Percentiles rank a stretch among this genome's conserved stretches.
These are phyloP conservation scores for Emydomyces testavorans DNA, from an alignment of 2,329 filamentous ascomycete genomes.

Conservation along the genomic window DNA sequence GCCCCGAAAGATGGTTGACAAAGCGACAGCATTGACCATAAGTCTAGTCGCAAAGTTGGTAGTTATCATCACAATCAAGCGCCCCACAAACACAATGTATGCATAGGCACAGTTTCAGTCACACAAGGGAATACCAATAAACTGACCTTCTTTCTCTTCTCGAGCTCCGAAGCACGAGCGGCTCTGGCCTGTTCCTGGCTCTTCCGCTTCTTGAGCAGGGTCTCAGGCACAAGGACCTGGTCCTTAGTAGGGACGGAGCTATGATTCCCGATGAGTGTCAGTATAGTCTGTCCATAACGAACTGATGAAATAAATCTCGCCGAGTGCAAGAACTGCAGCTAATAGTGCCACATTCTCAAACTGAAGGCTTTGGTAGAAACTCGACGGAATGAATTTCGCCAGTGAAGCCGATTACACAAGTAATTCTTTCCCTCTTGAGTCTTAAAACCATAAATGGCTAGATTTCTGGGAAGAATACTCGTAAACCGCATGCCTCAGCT, in stretches of 20 bases:
- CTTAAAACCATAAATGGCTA: neutral
- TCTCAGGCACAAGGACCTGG: conserved; percentile 96
- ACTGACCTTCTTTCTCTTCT: conserved; percentile 87
- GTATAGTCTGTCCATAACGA: conserved; percentile 68
- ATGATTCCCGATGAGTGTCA: conserved; percentile 38
- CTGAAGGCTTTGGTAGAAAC: conserved; percentile 55
- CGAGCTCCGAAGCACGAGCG: conserved; percentile 63
- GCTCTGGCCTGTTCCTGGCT: conserved; percentile 98
- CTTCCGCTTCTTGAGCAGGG: conserved; percentile 99
- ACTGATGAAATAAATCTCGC: conserved; percentile 54
- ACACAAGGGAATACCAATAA: neutral
- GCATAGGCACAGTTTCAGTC: conserved; percentile 7
- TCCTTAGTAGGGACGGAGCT: conserved; percentile 89
- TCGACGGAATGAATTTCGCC: conserved; percentile 72
- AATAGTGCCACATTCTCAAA: conserved; percentile 81
- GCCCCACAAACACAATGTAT: conserved; percentile 22
- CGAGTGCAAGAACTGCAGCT: conserved; percentile 83
- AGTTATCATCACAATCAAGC: conserved; percentile 68
- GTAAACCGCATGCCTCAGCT: conserved; percentile 49
- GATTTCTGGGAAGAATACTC: conserved; percentile 21
- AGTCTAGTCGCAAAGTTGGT: conserved; percentile 86
- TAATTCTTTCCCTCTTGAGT: neutral
- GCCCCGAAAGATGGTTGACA: conserved; percentile 52
- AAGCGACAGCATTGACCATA: conserved; percentile 82
- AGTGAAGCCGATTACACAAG: conserved; percentile 43